These are phyloP conservation scores for Tulasnella sp. DNA, from an alignment of 768 basidiomycete genomes.

Conservation along the genomic window DNA sequence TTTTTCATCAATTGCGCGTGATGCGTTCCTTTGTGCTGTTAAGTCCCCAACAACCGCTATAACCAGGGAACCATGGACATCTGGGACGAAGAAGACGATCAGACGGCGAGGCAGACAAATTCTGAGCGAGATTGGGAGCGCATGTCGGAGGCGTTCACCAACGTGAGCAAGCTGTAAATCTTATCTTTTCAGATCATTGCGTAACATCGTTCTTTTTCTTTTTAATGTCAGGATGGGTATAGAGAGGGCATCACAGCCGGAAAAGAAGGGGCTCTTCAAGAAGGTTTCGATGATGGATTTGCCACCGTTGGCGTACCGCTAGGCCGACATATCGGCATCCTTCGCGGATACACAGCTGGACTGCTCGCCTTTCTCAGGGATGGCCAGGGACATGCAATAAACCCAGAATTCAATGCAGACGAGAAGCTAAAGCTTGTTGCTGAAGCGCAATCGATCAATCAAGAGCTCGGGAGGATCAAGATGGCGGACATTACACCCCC, in stretches of 20 bases:
- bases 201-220: not conserved
- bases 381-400: not conserved
- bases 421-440: slow-evolving; percentile 25
- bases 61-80: slow-evolving; percentile 6
- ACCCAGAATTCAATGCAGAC: slow-evolving; percentile 3
- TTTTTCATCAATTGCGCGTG: too few relatives aligned
- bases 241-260: slow-evolving; percentile 93
- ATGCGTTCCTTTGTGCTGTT: not conserved
- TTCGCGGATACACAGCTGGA: slow-evolving; percentile 63
- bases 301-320: slow-evolving; percentile 57
- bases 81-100: slow-evolving; percentile 13
- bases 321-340: slow-evolving; percentile 63
- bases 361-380: slow-evolving; percentile 35
- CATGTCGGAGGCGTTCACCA: slow-evolving; percentile 24
- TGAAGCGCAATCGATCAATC: slow-evolving; percentile 45
- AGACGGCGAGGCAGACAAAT: not conserved
- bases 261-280: slow-evolving; percentile 76
- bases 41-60: not conserved
- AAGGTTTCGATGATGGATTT: slow-evolving; percentile 85
- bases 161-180: slow-evolving; percentile 22
- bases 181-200: slow-evolving; percentile 1
- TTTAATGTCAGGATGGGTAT: slow-evolving; percentile 61
- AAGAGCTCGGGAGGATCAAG: slow-evolving; percentile 46
- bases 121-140: slow-evolving; percentile 26
- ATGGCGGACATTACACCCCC: slow-evolving; percentile 64